Evolutionary conservation across 768 basidiomycete species (phyloP).

Genomic region (Xerocomellus intermedius): DNA sequence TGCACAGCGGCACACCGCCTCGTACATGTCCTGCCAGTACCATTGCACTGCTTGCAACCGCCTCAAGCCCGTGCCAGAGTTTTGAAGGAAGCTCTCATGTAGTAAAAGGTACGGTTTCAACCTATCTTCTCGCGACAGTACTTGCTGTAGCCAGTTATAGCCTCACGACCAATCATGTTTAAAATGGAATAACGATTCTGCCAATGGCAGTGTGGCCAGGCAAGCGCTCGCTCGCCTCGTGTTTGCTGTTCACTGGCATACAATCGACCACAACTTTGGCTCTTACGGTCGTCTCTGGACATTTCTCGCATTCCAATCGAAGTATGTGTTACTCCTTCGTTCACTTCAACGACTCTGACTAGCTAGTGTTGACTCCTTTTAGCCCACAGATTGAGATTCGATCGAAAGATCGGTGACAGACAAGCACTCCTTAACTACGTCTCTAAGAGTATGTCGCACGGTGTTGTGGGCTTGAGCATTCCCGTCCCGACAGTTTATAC

Average conservation of each 20-base stretch:
- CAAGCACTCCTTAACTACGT: no score
- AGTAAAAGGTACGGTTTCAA: no score
- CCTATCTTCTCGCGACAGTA: no score
- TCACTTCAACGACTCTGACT: neutral
- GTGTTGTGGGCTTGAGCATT: neutral
- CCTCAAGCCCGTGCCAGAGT: no score
- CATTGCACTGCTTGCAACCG: no score
- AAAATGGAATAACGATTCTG: no score
- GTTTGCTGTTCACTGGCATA: neutral
- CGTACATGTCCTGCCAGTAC: no score
- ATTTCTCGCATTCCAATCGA: neutral
- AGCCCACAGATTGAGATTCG: neutral
- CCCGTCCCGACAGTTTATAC: neutral
- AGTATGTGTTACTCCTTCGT: neutral
- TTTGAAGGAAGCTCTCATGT: no score
- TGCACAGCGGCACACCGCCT: no score
- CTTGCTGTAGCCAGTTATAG: no score
- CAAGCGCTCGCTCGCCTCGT: slow-evolving; percentile 5
- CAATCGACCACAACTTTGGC: neutral
- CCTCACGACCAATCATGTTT: no score
- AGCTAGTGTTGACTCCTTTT: neutral
- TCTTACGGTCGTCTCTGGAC: neutral
- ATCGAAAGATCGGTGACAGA: neutral
- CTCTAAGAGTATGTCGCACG: slow-evolving; percentile 4
- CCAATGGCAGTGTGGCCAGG: no score